A percentile compares a stretch with the other conserved stretches of the same genome.
These are phyloP conservation scores for Colletotrichum falcatum DNA, from an alignment of 2,329 filamentous ascomycete genomes.

Conservation along the genomic window DNA sequence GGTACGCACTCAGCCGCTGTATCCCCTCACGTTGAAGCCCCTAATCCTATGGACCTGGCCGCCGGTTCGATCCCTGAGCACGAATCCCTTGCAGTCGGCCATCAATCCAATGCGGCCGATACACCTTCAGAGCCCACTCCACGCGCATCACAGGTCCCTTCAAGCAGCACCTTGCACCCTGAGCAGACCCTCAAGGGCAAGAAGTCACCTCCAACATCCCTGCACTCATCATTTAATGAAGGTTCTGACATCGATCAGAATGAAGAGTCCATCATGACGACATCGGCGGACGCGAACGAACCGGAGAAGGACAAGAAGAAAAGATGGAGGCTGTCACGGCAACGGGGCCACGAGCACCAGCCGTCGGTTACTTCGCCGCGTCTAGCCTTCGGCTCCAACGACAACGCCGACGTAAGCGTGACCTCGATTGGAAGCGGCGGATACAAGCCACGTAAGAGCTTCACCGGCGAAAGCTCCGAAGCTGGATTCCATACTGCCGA, in stretches of 20 bases:
- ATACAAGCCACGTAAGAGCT: slow-evolving; percentile 61
- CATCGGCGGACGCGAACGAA: slow-evolving; percentile 51
- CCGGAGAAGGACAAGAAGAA: slow-evolving; percentile 77
- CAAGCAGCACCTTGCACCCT: slow-evolving; percentile 56
- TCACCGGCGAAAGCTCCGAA: slow-evolving; percentile 65
- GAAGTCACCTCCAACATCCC: slow-evolving; percentile 80
- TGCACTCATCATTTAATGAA: slow-evolving; percentile 83
- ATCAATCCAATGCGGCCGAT: slow-evolving; percentile 22
- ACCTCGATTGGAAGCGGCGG: slow-evolving; percentile 75
- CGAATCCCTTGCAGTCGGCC: slow-evolving; percentile 19
- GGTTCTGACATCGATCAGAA: slow-evolving; percentile 82
- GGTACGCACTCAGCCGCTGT: slow-evolving; percentile 55
- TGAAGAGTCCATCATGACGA: slow-evolving; percentile 64
- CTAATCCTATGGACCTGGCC: slow-evolving; percentile 60
- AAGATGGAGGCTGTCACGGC: slow-evolving; percentile 79
- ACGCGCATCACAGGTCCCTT: slow-evolving; percentile 59
- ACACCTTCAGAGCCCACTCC: slow-evolving; percentile 60
- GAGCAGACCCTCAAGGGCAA: slow-evolving; percentile 70
- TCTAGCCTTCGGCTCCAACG: slow-evolving; percentile 68
- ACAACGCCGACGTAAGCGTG: slow-evolving; percentile 73
- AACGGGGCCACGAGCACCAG: slow-evolving; percentile 65
- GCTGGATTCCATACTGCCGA: slow-evolving; percentile 55
- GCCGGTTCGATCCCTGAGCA: slow-evolving; percentile 38
- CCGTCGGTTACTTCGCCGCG: slow-evolving; percentile 58
- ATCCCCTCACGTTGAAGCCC: slow-evolving; percentile 60